Conservation (phyloP, 2,329 filamentous ascomycete genomes). For the Cercospora sesami region DNA sequence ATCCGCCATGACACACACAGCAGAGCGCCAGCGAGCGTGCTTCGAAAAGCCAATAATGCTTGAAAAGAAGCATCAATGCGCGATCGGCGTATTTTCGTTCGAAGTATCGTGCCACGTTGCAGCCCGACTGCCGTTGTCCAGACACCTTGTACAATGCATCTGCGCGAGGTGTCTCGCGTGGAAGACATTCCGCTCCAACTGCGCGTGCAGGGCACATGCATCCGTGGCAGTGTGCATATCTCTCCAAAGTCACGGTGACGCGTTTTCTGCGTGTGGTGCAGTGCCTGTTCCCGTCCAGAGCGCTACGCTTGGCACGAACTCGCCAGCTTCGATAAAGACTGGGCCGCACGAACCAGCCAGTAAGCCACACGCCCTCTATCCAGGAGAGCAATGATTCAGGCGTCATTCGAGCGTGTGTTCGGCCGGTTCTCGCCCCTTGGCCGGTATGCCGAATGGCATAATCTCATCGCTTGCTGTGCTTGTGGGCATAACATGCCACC, state of each 20-base stretch:
- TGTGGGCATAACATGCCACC: neutral
- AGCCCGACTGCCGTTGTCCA: neutral
- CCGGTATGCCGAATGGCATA: neutral
- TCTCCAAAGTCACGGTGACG: neutral
- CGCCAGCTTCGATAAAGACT: neutral
- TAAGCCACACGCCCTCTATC: neutral
- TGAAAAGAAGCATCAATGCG: neutral
- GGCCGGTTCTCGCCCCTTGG: neutral
- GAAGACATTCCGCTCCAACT: neutral
- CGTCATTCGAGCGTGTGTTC: neutral
- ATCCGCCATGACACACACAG: neutral
- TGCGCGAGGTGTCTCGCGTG: neutral
- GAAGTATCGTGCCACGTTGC: slow-evolving; percentile 7
- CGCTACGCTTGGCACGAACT: neutral
- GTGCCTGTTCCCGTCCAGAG: neutral
- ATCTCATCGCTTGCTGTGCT: neutral
- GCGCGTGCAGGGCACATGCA: neutral
- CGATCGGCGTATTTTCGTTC: neutral
- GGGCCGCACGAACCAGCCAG: neutral
- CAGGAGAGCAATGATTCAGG: neutral
- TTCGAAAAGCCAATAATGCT: neutral
- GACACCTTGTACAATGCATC: neutral
- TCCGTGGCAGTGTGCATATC: neutral
- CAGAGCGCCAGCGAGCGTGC: neutral
- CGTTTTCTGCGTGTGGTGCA: neutral